Conservation (phyloP, 495 filamentous ascomycete species). For the Annulohypoxylon bovei region DNA sequence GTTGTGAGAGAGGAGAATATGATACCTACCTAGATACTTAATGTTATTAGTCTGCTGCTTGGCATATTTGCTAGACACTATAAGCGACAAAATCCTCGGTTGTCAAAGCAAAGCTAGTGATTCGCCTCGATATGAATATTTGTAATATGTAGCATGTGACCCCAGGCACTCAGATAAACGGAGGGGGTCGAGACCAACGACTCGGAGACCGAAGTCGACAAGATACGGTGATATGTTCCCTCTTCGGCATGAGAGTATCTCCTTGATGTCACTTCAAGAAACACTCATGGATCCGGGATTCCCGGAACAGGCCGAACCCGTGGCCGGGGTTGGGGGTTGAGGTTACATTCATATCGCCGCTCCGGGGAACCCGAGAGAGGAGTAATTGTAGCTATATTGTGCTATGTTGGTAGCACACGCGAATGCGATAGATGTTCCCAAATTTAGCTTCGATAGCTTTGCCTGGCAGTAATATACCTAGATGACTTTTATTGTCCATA, state of each 20-base stretch:
- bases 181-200: not conserved
- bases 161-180: not conserved
- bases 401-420: not conserved
- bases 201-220: not conserved
- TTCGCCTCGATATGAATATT: not conserved
- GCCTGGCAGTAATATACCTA: not conserved
- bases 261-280: constrained; percentile 4
- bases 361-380: constrained; percentile 32
- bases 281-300: constrained; percentile 11
- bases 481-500: not conserved
- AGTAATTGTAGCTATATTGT: constrained; percentile 21
- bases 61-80: not conserved
- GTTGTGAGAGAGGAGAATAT: constrained; percentile 12
- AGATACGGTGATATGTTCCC: not conserved
- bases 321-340: constrained; percentile 19
- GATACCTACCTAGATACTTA: constrained; percentile 34
- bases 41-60: constrained; percentile 24
- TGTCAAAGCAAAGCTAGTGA: not conserved
- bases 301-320: constrained; percentile 28
- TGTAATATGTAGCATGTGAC: too few species aligned
- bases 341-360: constrained; percentile 21
- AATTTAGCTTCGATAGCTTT: not conserved
- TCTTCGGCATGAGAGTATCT: not conserved
- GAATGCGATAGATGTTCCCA: not conserved
- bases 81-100: too few species aligned